Evolutionary conservation across 2,329 filamentous ascomycete species (phyloP), one percentile per base, ranked within the genome.

Genomic region (Malbranchea zuffiana): DNA sequence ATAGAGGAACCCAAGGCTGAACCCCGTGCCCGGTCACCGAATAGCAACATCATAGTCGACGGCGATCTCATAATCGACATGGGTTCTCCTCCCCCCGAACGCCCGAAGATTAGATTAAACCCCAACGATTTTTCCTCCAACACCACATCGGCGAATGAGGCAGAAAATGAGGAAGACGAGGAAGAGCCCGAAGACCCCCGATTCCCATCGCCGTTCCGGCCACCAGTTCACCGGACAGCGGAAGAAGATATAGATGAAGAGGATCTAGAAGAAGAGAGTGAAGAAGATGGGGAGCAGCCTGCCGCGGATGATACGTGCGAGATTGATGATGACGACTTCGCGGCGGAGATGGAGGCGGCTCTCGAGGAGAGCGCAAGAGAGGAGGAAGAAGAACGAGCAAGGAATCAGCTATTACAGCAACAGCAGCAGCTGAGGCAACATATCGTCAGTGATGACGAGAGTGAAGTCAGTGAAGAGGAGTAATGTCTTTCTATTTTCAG

Each of bases 391-490:
- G 65, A 67, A 17, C 50, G 52, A 18, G 57, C 45, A 13, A 55
- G 55, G 18, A 51, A 55, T 10, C 53, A 54, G 34, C 46, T 47
- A 11, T 48, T 55, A 29, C 43, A 49, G 5, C 43, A 53, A 11
- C 50, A 52, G 15, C 51, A 54, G 24, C 52, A 51, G 19, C 59
- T 59, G 17, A 28, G 37, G 27, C 43, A 33, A 11, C 43, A 43
- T 21, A 20, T 43, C 28, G 47, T 50, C 16, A 69, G 64, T 23
- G 72, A 75, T 12, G 59, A 66, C 35, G 75, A 79, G 54, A 79
- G 75, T 46, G 74, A 77, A 47, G 37, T 79, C 37, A 79, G 75
- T 46, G 75, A 79, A 52, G 75, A 79, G 53, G 75, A 79, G 51
- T 79, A 44, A 56, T 19, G 21, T n/a, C n/a, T n/a, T n/a, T n/a